Base-by-base conservation (phyloP, 257 asterid genomes). In the Rubia yunnanensis region DNA sequence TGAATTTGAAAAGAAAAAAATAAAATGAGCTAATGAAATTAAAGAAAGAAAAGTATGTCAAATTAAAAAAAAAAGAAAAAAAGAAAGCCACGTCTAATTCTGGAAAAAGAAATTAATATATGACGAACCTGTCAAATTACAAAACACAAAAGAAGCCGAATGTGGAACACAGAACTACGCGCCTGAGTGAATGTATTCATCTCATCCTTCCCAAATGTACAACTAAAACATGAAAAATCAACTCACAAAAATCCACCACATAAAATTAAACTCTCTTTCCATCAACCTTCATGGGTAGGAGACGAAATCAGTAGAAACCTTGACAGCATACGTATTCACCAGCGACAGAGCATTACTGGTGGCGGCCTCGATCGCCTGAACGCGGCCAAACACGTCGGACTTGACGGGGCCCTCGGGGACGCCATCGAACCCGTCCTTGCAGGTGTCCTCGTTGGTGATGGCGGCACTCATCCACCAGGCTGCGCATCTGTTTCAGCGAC, bases 381-480 rank as follows among this genome's bases (percentile, higher is more conserved):
- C 81, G 41, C 88, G 85, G 68, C 67, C 74, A 49, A 74, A 75
- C 0, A 86, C 89, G 68, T 84, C 86, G 0, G 28, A n/a, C 60
- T 84, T 91, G 77, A 80, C 9, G 14, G 80, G 79, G 8, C 81
- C 80, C 13, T 75, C 79, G 0, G 71, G 73, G 28, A 83, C 86
- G 0, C 64, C 96, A 2, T 78, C 82, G 49, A 92, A 89, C 24
- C 98, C 96, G 26, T 92, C 98, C 44, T 80, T 76, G 34, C 98
- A 92, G 72, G 96, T 89, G 74, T 92, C 96, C 80, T 89, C 96
- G 17, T 87, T 82, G 7, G 94, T 92, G 77, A 89, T 54, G 5
- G 98, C 96, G 0, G 98, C 95, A 66, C 98, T 92, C 92, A 92
- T 85, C 98, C 98, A 52, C 46, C 2, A 88, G 87, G 71, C 49